phyloP scores from a whole-genome alignment of 805 yeast genomes.

The Saccharomyces cerevisiae region DNA sequence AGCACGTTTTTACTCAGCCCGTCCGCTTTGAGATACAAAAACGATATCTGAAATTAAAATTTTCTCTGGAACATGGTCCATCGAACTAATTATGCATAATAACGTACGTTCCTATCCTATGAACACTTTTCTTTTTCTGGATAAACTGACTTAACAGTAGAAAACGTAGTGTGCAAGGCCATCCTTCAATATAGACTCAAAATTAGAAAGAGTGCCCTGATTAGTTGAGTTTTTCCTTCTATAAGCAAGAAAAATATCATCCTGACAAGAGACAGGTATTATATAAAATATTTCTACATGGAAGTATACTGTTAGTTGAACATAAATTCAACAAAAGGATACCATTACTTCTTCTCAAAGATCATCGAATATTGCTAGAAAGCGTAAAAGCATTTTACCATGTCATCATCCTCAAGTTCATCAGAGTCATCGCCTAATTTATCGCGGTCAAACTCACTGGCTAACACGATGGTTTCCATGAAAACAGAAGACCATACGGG shows the following conservation, averaged over 20 bases:
- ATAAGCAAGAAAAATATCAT: background rate
- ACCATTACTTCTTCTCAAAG: background rate
- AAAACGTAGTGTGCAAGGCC: background rate
- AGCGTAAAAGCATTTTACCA: background rate
- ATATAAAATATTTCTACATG: background rate
- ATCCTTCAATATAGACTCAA: background rate
- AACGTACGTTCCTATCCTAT: background rate
- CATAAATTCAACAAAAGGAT: background rate
- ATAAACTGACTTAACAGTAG: background rate
- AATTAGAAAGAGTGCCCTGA: background rate
- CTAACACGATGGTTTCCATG: slow-evolving; percentile 30
- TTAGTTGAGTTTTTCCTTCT: background rate
- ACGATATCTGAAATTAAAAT: background rate
- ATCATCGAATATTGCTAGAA: background rate
- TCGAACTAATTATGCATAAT: background rate
- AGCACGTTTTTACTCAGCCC: background rate
- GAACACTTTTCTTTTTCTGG: background rate
- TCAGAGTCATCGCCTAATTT: slow-evolving; percentile 4
- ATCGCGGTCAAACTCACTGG: slow-evolving; percentile 21
- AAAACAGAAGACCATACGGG: slow-evolving; percentile 33
- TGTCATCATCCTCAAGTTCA: background rate
- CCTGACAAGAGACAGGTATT: background rate
- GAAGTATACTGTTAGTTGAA: background rate
- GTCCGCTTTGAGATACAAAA: background rate
- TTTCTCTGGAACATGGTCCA: background rate